Conservation (phyloP, 176 grass and related monocot species). For the Zizania latifolia region DNA sequence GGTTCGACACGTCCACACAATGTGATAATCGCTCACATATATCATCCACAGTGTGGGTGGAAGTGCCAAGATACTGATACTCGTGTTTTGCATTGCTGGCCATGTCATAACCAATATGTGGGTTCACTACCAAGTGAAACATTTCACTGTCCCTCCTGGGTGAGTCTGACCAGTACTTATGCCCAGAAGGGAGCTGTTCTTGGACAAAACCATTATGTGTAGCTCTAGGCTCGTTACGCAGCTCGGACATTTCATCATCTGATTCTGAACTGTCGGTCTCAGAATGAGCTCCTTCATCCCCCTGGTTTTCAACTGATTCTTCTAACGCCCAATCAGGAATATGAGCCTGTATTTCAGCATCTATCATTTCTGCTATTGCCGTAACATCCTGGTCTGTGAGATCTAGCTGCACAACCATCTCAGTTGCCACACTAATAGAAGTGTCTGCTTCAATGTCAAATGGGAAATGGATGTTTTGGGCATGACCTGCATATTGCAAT, state of each 20-base stretch:
- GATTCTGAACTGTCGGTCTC: constrained; percentile 41
- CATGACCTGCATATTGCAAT: constrained; percentile 47
- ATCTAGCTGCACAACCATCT: constrained; percentile 75
- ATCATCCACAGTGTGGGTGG: background rate
- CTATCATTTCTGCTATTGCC: constrained; percentile 66
- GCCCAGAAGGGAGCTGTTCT: constrained; percentile 66
- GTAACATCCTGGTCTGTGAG: constrained; percentile 77
- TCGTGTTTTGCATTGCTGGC: background rate
- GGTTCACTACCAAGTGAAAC: background rate
- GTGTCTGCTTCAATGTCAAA: constrained; percentile 76
- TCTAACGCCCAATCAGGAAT: constrained; percentile 53
- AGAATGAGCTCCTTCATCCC: constrained; percentile 38
- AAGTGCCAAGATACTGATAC: background rate
- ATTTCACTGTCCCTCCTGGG: constrained; percentile 40
- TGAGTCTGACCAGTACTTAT: constrained; percentile 60
- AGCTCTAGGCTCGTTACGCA: constrained; percentile 31
- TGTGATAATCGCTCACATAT: background rate
- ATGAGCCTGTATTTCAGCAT: constrained; percentile 57
- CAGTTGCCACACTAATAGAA: constrained; percentile 68
- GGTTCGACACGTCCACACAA: background rate
- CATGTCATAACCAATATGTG: background rate
- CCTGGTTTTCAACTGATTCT: constrained; percentile 44
- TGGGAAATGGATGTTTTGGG: constrained; percentile 74
- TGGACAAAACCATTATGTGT: constrained; percentile 29
- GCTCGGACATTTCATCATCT: constrained; percentile 42